Conservation (phyloP, 2,329 filamentous ascomycete genomes). For the Clonostachys sp. region DNA sequence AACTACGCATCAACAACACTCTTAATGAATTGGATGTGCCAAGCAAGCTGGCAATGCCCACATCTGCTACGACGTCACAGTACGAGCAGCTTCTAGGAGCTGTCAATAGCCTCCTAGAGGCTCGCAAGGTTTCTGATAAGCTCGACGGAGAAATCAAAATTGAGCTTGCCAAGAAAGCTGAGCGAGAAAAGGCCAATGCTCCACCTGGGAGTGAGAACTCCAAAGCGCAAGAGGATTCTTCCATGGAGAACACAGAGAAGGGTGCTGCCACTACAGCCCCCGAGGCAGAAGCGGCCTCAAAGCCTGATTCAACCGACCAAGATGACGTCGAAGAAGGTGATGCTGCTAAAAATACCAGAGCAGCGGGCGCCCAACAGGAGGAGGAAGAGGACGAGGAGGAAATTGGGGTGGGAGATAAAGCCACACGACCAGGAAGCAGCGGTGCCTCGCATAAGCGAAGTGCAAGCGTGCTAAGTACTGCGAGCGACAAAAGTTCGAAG, state of each 20-base stretch:
- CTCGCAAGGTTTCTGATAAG: conserved; percentile 72
- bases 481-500: conserved; percentile 60
- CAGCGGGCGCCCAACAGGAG: conserved; percentile 7
- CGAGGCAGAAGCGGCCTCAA: no score
- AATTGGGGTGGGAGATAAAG: conserved; percentile 13
- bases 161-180: conserved; percentile 41
- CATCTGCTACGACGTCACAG: conserved; percentile 62
- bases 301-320: no score
- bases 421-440: conserved; percentile 28
- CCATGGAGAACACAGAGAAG: background rate
- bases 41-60: conserved; percentile 68
- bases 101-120: conserved; percentile 66
- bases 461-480: conserved; percentile 71
- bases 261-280: no score
- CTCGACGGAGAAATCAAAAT: conserved; percentile 66
- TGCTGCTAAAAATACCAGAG: conserved; percentile 11
- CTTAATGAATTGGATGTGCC: conserved; percentile 70
- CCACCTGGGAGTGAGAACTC: background rate
- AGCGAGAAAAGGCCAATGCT: conserved; percentile 5
- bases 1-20: conserved; percentile 68
- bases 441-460: conserved; percentile 65
- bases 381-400: conserved; percentile 27
- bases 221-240: background rate
- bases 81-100: conserved; percentile 68
- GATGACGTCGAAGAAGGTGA: background rate